Percentiles rank a stretch among this genome's conserved stretches.
Evolutionary conservation across 2,329 filamentous ascomycete species (phyloP).

Genomic region (Penicillium sp.): DNA sequence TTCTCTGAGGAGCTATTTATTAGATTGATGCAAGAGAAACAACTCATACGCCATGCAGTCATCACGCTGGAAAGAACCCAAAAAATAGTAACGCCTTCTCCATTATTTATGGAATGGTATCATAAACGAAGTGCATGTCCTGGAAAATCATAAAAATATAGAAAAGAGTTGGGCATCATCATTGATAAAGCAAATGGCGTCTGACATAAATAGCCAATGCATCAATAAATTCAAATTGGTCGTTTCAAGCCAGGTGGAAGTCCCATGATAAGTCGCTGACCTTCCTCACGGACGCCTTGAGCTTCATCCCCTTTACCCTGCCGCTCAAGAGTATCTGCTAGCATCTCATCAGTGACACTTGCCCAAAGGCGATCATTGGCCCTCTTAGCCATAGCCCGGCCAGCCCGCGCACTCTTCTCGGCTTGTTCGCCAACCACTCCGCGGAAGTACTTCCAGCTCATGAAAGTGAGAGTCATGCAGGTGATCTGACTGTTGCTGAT

Average conservation of each 20-base stretch:
- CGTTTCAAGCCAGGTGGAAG: conserved; percentile 41
- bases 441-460: conserved; percentile 80
- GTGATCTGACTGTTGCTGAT: conserved; percentile 76
- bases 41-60: neutral
- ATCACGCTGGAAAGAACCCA: neutral
- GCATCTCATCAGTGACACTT: conserved; percentile 77
- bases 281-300: conserved; percentile 47
- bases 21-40: neutral
- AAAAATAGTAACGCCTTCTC: conserved; percentile 17
- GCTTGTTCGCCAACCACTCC: conserved; percentile 80
- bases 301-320: conserved; percentile 65
- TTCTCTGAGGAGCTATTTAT: neutral
- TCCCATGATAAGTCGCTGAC: conserved; percentile 38
- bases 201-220: neutral
- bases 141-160: conserved; percentile 9
- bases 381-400: conserved; percentile 65
- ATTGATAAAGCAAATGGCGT: neutral
- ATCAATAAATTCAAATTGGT: conserved; percentile 9
- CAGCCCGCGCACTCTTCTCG: conserved; percentile 72
- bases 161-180: neutral
- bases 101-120: conserved; percentile 32
- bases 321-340: conserved; percentile 72
- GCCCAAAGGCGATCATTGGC: conserved; percentile 74
- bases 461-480: conserved; percentile 80
- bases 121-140: conserved; percentile 20